Conservation (phyloP, 176 grass and related monocot species). For the Carex myosuroides region DNA sequence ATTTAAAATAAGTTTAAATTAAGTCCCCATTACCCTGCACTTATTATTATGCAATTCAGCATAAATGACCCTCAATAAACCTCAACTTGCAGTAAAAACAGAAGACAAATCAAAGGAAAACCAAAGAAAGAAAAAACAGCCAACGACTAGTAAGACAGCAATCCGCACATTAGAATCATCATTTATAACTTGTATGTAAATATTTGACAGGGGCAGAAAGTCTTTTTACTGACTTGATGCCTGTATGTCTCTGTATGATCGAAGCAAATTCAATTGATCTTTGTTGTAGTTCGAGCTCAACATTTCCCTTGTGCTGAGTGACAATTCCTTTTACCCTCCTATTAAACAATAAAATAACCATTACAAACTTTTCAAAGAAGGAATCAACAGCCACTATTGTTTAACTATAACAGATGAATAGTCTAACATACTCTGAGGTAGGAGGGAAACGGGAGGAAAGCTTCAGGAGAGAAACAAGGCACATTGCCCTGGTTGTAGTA, state of each 20-base stretch:
- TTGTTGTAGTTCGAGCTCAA: constrained; percentile 92
- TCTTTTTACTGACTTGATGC: constrained; percentile 62
- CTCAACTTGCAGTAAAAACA: constrained; percentile 11
- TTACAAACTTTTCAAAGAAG: constrained; percentile 23
- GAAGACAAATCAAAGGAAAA: constrained; percentile 12
- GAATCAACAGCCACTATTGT: neutral
- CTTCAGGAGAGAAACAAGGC: constrained; percentile 89
- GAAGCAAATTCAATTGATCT: constrained; percentile 97
- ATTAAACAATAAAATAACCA: constrained; percentile 22
- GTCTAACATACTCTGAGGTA: constrained; percentile 57
- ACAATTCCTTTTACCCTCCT: constrained; percentile 92
- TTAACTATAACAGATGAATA: neutral
- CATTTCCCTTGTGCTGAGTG: constrained; percentile 69
- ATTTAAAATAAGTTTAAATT: neutral
- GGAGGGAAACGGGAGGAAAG: constrained; percentile 86
- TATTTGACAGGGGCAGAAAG: neutral
- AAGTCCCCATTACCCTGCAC: neutral
- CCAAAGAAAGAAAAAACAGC: neutral
- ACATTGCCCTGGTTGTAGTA: constrained; percentile 91
- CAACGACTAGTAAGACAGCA: neutral
- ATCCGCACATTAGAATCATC: neutral
- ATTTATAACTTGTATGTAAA: neutral
- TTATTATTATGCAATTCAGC: neutral
- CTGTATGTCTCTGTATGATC: constrained; percentile 89
- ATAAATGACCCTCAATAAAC: neutral